Conservation (phyloP, 257 asterid genomes). For the Gardenia jasminoides region DNA sequence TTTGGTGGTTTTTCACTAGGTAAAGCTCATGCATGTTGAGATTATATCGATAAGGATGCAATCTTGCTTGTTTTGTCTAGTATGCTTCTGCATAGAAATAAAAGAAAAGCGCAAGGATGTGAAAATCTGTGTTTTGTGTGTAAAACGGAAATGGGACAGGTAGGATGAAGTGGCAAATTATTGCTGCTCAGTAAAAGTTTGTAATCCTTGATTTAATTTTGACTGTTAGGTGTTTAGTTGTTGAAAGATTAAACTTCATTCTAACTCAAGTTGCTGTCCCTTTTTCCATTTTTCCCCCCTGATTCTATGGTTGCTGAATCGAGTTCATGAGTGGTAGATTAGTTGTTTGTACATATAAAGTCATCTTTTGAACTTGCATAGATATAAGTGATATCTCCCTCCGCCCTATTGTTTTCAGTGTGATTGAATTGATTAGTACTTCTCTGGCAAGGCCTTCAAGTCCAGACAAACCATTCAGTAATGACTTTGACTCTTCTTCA, state of each 20-base stretch:
- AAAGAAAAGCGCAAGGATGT: background rate
- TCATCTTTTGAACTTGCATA: background rate
- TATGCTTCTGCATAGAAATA: background rate
- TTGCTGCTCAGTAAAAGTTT: background rate
- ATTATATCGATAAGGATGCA: background rate
- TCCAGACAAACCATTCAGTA: background rate
- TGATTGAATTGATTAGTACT: background rate
- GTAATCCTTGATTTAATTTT: background rate
- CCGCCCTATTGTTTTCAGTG: background rate
- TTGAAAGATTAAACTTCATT: background rate
- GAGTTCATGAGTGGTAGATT: background rate
- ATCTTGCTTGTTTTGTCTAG: background rate
- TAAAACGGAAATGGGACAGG: background rate
- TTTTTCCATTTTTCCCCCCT: background rate
- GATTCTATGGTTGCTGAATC: background rate
- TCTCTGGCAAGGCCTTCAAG: background rate
- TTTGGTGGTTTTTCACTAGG: background rate
- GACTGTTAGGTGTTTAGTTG: background rate
- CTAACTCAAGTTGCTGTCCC: background rate
- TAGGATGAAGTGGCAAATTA: background rate
- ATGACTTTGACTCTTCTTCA: too few species aligned
- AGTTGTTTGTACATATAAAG: background rate
- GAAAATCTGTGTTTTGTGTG: background rate
- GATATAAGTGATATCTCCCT: background rate
- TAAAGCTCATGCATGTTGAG: conserved; percentile 6